phyloP scores from a whole-genome alignment of 805 yeast species.

The Martiniozyma abietophila region DNA sequence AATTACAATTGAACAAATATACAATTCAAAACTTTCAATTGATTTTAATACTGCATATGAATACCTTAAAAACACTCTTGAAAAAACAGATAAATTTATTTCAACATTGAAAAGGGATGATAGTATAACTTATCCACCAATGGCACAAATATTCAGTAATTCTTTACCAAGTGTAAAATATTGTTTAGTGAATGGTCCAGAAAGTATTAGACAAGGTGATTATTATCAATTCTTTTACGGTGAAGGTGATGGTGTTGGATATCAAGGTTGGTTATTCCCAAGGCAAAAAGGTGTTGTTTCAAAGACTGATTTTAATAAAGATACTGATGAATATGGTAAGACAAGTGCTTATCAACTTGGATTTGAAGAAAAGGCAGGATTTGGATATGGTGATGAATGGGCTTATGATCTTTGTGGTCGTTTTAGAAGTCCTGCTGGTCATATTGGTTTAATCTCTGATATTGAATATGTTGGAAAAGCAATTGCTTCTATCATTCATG shows the following conservation, averaged over 20 bases:
- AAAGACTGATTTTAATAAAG: constrained; percentile 1
- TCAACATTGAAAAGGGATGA: constrained; percentile 46
- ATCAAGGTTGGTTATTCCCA: constrained; percentile 76
- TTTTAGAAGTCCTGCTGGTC: constrained; percentile 58
- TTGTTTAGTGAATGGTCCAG: constrained; percentile 49
- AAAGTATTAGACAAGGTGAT: constrained; percentile 61
- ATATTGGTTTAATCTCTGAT: constrained; percentile 73
- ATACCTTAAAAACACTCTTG: constrained; percentile 55
- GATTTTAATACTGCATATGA: constrained; percentile 51
- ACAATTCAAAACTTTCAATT: constrained; percentile 18
- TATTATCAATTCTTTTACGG: constrained; percentile 76
- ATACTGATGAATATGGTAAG: constrained; percentile 3
- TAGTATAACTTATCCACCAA: constrained; percentile 58
- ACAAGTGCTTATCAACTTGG: constrained; percentile 5
- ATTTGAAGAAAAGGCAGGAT: constrained; percentile 10
- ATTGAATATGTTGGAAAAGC: constrained; percentile 65
- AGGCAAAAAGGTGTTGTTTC: constrained; percentile 24
- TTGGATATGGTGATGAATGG: constrained; percentile 21
- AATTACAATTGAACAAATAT: constrained; percentile 8
- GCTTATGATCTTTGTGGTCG: constrained; percentile 71
- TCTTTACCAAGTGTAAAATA: constrained; percentile 81
- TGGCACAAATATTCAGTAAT: constrained; percentile 75
- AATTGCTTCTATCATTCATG: constrained; percentile 49
- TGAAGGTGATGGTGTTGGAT: constrained; percentile 90
- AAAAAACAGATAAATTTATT: constrained; percentile 48